Percentiles rank a stretch among this genome's conserved stretches.
Conservation (phyloP, 108 stramenopile genomes). For the Nitzschia palea region DNA sequence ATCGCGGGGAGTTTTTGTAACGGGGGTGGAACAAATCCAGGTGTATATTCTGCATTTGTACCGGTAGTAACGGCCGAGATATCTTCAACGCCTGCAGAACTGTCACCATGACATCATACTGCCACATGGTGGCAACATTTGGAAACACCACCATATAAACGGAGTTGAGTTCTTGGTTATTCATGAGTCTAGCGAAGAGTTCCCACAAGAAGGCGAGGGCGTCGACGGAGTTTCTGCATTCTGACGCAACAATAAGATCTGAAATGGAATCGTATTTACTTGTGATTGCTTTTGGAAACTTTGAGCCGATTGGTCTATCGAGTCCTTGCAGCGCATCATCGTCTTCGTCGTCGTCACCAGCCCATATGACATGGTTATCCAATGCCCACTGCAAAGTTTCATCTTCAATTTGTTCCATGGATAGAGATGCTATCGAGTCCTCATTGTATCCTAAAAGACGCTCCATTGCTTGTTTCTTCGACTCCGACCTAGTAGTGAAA, state of each 20-base stretch:
- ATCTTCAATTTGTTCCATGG: constrained; percentile 21
- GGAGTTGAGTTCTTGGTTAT: constrained; percentile 5
- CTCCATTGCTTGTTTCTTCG: constrained; percentile 20
- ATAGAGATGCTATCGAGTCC: constrained; percentile 5
- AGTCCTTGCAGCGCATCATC: background rate
- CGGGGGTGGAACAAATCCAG: constrained; percentile 35
- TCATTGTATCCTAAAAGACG: constrained; percentile 17
- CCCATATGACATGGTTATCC: constrained; percentile 15
- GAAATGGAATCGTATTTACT: constrained; percentile 14
- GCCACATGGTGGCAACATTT: constrained; percentile 14
- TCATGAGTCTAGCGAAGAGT: constrained; percentile 5
- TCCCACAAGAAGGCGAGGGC: constrained; percentile 21
- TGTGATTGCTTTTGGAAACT: background rate
- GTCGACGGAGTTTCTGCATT: constrained; percentile 3
- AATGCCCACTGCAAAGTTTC: constrained; percentile 25
- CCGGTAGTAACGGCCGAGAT: constrained; percentile 14
- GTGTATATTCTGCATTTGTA: constrained; percentile 1
- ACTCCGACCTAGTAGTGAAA: constrained; percentile 9
- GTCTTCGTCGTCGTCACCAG: background rate
- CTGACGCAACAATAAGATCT: constrained; percentile 22
- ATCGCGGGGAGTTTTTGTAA: constrained; percentile 37
- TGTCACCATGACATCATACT: constrained; percentile 26
- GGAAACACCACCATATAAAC: constrained; percentile 25
- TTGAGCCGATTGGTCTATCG: too few species aligned
- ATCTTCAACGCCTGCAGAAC: constrained; percentile 24